Evolutionary conservation across 768 basidiomycete species (phyloP), one percentile per base, ranked within the genome.

Genomic region (Exidia glandulosa): DNA sequence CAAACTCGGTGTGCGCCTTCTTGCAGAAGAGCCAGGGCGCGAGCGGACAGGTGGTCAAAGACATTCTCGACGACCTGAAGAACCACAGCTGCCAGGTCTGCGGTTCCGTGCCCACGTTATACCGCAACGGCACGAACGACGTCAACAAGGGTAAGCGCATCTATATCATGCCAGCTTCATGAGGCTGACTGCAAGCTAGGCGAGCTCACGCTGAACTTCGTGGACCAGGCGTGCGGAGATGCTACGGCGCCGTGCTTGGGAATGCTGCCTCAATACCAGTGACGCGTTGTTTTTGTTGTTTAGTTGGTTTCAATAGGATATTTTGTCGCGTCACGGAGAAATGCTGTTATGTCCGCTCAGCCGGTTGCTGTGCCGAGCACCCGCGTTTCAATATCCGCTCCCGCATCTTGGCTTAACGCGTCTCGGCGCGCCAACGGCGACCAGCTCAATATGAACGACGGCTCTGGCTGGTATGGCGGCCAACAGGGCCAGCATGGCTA

Each of bases 361-460:
- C n/a, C n/a, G n/a, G n/a, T n/a, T n/a, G n/a, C n/a, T n/a, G n/a
- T n/a, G n/a, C n/a, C n/a, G n/a, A n/a, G n/a, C n/a, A n/a, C n/a
- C n/a, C n/a, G n/a, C n/a, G n/a, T n/a, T n/a, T n/a, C n/a, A n/a
- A n/a, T n/a, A n/a, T n/a, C n/a, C n/a, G n/a, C n/a, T n/a, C n/a
- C n/a, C n/a, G n/a, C n/a, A n/a, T n/a, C n/a, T n/a, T n/a, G n/a
- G n/a, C n/a, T n/a, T n/a, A n/a, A n/a, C n/a, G n/a, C n/a, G n/a
- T n/a, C n/a, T n/a, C n/a, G n/a, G n/a, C n/a, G n/a, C n/a, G n/a
- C n/a, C n/a, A n/a, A n/a, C n/a, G n/a, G n/a, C n/a, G n/a, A n/a
- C n/a, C n/a, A n/a, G n/a, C n/a, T n/a, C 4, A 41, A 56, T 25
- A 59, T 59, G 58, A 54, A 55, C 30, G 45, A 57, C 25, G 56